A percentile compares a stretch with the other conserved stretches of the same genome.
Conservation (phyloP, 176 grass and related monocot species). For the Tillandsia fasciculata region DNA sequence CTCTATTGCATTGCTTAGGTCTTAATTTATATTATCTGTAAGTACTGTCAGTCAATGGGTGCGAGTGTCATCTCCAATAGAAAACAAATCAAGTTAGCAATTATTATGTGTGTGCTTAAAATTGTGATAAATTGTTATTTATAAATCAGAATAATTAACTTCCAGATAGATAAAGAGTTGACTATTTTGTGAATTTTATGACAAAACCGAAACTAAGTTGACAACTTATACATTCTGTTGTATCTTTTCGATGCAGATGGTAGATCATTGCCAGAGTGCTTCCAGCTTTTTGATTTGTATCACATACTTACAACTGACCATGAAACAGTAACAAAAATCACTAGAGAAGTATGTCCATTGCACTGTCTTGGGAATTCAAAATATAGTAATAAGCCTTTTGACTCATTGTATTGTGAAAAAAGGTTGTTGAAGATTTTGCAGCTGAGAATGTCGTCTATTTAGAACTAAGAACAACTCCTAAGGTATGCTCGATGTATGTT, state of each 20-base stretch:
- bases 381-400: background rate
- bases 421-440: conserved; percentile 92
- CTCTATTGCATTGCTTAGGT: too few relatives aligned
- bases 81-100: too few relatives aligned
- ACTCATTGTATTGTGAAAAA: conserved; percentile 8
- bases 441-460: conserved; percentile 91
- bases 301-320: conserved; percentile 80
- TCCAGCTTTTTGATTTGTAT: conserved; percentile 85
- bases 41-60: background rate
- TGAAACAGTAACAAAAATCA: conserved; percentile 84
- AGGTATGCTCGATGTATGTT: conserved; percentile 29
- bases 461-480: conserved; percentile 93
- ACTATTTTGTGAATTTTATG: background rate
- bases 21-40: background rate
- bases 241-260: conserved; percentile 41
- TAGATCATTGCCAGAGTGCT: conserved; percentile 71
- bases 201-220: background rate
- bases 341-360: conserved; percentile 53
- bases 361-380: background rate
- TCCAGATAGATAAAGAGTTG: background rate
- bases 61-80: too few relatives aligned
- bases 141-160: background rate
- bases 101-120: too few relatives aligned
- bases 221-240: background rate
- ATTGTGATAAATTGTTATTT: too few relatives aligned